Evolutionary conservation across 1,139 yeast genomes (phyloP).

Genomic region (Arxiozyma bovina): DNA sequence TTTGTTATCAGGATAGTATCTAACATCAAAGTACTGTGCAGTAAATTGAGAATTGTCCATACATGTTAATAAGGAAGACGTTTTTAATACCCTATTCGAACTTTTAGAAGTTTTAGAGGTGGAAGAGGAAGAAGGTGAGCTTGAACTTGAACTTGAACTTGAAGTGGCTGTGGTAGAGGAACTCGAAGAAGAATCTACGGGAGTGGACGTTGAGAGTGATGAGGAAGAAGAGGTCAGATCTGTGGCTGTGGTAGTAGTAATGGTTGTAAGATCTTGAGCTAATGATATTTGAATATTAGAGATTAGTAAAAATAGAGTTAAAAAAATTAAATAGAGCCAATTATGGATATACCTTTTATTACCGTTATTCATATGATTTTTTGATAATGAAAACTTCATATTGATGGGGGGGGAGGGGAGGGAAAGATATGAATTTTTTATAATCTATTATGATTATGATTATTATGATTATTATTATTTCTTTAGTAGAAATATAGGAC

Average conservation of each 20-base stretch:
- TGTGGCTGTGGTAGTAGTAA: background rate
- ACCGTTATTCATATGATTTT: background rate
- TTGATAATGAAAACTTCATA: background rate
- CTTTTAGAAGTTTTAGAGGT: background rate
- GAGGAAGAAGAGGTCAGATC: background rate
- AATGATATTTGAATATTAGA: background rate
- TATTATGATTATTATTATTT: too few relatives aligned
- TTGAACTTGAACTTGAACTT: background rate
- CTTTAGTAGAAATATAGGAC: too few relatives aligned
- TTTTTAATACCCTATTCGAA: slow-evolving; percentile 22
- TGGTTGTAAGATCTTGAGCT: background rate
- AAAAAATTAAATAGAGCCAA: background rate
- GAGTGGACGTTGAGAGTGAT: background rate
- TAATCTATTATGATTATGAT: too few relatives aligned
- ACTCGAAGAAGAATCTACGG: background rate
- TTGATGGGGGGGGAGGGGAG: too few relatives aligned
- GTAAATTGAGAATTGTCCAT: slow-evolving; percentile 85
- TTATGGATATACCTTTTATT: too few relatives aligned
- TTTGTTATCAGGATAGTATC: slow-evolving; percentile 54
- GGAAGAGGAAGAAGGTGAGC: background rate
- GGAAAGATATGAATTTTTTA: too few relatives aligned
- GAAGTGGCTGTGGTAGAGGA: background rate
- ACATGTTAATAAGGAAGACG: slow-evolving; percentile 83
- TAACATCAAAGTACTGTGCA: slow-evolving; percentile 76
- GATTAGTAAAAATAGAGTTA: background rate